Evolutionary conservation across 73 alveolate genomes (phyloP).

Genomic region (Uronychia binucleata): DNA sequence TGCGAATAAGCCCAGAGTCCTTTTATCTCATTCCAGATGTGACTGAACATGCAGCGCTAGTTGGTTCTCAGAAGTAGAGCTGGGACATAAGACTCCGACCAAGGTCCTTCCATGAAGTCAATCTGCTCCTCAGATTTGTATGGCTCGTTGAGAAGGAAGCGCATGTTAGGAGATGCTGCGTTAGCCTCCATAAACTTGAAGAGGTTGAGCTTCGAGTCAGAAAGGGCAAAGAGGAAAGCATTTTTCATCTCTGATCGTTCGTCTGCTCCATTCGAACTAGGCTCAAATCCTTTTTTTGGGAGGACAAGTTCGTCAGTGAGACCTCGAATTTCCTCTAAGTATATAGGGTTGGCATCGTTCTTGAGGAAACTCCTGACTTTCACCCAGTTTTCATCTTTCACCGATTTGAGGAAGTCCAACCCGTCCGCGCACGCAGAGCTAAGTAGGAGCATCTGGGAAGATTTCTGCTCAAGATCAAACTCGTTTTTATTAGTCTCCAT

Average conservation of each 20-base stretch:
- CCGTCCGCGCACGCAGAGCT: background rate
- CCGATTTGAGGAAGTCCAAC: background rate
- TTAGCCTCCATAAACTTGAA: background rate
- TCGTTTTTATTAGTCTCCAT: background rate
- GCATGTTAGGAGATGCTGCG: background rate
- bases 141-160: background rate
- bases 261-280: background rate
- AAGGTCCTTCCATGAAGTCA: background rate
- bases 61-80: background rate
- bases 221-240: background rate
- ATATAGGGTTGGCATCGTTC: background rate
- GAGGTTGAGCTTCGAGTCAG: background rate
- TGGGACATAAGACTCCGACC: background rate
- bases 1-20: background rate
- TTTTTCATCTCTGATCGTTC: background rate
- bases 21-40: background rate
- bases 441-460: no score
- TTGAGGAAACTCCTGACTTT: background rate
- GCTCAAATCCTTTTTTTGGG: background rate
- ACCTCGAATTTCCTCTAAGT: background rate
- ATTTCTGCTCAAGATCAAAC: no score
- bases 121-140: background rate
- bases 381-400: background rate
- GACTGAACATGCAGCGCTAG: background rate
- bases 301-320: background rate